phyloP scores from a whole-genome alignment of 78 protist genomes.

The Speleostelium caveatum region DNA sequence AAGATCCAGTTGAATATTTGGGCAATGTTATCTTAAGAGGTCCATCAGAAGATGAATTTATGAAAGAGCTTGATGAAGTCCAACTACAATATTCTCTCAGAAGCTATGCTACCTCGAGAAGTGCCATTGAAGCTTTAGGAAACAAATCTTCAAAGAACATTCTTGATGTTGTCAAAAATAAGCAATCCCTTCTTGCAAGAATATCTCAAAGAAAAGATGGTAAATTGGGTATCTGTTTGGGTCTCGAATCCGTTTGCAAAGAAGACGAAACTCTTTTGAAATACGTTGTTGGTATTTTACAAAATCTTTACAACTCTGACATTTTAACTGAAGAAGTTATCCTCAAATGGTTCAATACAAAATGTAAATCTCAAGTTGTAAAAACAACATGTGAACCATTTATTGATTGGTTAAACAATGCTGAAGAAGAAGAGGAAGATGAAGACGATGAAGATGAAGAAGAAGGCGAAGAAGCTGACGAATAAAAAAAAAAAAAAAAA shows the following conservation, averaged over 20 bases:
- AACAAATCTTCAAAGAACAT: slow-evolving; percentile 9
- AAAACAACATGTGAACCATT: slow-evolving; percentile 36
- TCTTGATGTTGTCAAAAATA: slow-evolving; percentile 12
- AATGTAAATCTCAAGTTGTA: slow-evolving; percentile 42
- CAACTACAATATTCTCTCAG: slow-evolving; percentile 39
- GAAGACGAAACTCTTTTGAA: slow-evolving; percentile 37
- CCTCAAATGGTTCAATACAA: slow-evolving; percentile 57
- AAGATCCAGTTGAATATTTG: slow-evolving; percentile 45
- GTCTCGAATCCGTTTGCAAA: slow-evolving; percentile 38
- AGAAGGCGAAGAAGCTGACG: neutral
- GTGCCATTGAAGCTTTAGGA: slow-evolving; percentile 63
- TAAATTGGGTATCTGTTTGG: slow-evolving; percentile 46
- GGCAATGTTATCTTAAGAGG: neutral
- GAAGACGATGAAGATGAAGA: slow-evolving; percentile 29
- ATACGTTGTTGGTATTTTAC: slow-evolving; percentile 30
- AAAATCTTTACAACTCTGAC: slow-evolving; percentile 55
- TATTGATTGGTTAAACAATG: slow-evolving; percentile 77
- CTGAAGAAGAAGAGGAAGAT: slow-evolving; percentile 71
- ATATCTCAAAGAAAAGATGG: slow-evolving; percentile 52
- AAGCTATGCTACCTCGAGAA: slow-evolving; percentile 35
- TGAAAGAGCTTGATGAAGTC: slow-evolving; percentile 18
- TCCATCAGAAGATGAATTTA: slow-evolving; percentile 36
- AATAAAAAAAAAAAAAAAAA: no score
- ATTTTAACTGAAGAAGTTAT: slow-evolving; percentile 68
- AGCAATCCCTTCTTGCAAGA: slow-evolving; percentile 15